Base-by-base conservation (phyloP, 768 basidiomycete species). In the Hericium coralloides region DNA sequence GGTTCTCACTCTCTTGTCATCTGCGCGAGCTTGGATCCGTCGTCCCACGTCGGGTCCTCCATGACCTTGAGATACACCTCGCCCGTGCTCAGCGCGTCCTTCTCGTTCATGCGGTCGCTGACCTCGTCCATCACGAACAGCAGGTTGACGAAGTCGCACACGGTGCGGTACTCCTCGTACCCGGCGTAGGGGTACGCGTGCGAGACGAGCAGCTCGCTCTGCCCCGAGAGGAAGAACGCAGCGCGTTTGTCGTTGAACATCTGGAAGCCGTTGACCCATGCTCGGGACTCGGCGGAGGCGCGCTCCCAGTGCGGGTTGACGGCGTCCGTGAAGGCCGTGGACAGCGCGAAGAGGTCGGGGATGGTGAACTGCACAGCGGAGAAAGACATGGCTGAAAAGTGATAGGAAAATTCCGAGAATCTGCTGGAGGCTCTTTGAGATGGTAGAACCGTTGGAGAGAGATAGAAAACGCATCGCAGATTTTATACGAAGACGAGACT, bases 111-210 rank as follows among this genome's bases (percentile, higher is more conserved):
- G 55, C 84, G 83, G 60, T 85, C 83, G 66, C 81, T 84, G 54
- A 84, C 75, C 67, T 86, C 84, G 67, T 87, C 85, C 49, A 85
- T 74, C 57, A 82, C 79, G 69, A 83, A 86, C 25, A 87, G 75
- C 12, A 82, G 69, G 63, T 85, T 84, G 57, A 84, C 77, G 58
- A 83, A 82, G 68, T 86, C 84, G 64, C 83, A 84, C 39, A 74
- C 76, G 1, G 78, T 84, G 55, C 83, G 74, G 58, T 84, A 78
- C 64, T 78, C 72, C 55, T 83, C 81, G 56, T 75, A 74, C 37
- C 74, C 78, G 47, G 80, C 78, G 66, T 80, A 84, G 14, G 78
- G 75, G 66, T 81, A 86, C 17, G 73, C 78, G 66, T 78, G 80
- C 12, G 84, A 81, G 62, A 79, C 80, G 50, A 86, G 73, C 3